phyloP scores from a whole-genome alignment of 352 stramenopile genomes.

The Pythium chondricola region DNA sequence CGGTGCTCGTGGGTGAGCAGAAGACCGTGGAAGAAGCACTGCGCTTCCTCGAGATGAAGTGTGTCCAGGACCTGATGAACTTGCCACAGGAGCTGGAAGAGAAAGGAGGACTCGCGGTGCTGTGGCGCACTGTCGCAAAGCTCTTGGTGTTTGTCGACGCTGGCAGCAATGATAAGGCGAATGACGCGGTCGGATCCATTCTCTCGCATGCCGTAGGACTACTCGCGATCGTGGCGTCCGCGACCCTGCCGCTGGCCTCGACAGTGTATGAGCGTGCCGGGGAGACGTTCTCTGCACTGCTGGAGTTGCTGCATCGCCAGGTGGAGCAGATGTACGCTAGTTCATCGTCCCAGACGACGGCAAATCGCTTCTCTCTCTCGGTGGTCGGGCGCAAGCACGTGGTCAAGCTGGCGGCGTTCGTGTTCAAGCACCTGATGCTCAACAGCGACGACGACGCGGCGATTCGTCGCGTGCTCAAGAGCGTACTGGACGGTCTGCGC shows the following conservation, averaged over 20 bases:
- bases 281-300: constrained; percentile 15
- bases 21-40: constrained; percentile 54
- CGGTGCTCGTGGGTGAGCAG: constrained; percentile 13
- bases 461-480: constrained; percentile 49
- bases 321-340: constrained; percentile 44
- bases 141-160: constrained; percentile 22
- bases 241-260: constrained; percentile 42
- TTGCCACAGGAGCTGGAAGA: constrained; percentile 49
- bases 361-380: constrained; percentile 19
- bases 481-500: constrained; percentile 62
- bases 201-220: constrained; percentile 42
- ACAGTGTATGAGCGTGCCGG: constrained; percentile 22
- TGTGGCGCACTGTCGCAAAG: constrained; percentile 38
- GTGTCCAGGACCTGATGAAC: constrained; percentile 40
- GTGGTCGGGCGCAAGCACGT: constrained; percentile 48
- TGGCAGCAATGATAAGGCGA: background rate
- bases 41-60: constrained; percentile 76
- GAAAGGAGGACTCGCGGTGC: constrained; percentile 44
- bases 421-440: constrained; percentile 71
- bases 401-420: constrained; percentile 63
- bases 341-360: background rate
- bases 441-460: constrained; percentile 31
- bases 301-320: constrained; percentile 43
- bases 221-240: constrained; percentile 49
- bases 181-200: constrained; percentile 22